Base-by-base conservation (phyloP, 108 stramenopile genomes). In the Schizochytrium sp. region DNA sequence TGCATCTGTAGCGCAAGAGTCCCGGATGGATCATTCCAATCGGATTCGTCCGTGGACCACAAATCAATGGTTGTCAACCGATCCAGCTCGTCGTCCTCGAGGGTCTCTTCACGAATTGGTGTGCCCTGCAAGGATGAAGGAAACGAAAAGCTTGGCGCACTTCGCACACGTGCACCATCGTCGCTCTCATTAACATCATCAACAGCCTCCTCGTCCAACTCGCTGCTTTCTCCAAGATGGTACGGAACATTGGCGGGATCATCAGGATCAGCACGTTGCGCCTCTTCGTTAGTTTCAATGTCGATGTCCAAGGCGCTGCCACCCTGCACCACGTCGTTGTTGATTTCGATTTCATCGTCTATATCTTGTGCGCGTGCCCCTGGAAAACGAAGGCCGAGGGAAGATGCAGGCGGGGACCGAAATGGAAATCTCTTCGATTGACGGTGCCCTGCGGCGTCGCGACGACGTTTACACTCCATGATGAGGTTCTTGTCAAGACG, bases 401-500 rank as follows among this genome's bases (percentile, higher is more conserved):
- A 10, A 69, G 25, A 69, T 6, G 63, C 14, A 18, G 63, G 6
- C 25, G 63, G 4, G 10, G 63, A 69, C 1, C 18, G 14, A 18
- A 69, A 69, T 12, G 25, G 25, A 23, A 69, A 69, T 4, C 63
- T 14, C 0, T 4, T 8, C 34, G 34, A 41, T 4, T 4, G 8
- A 23, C 63, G 63, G 25, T 28, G 6, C 41, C 21, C 18, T 41
- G 63, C 63, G 8, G 63, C 63, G 34, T 23, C 10, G 34, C 63
- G 63, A 23, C 63, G 63, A 0, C 63, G 63, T 4, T 69, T 69
- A 18, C 25, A 69, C 5, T 21, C 21, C 48, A 88, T 72, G 60
- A 88, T 69, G 25, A 88, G 88, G 3, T 88, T 69, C 58, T 88
- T 88, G 69, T 88, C n/a, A 5, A 88, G 60, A 4, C 19, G 25